phyloP scores from a whole-genome alignment of 768 basidiomycete species.

The Xerocomus brunneocitrinus region DNA sequence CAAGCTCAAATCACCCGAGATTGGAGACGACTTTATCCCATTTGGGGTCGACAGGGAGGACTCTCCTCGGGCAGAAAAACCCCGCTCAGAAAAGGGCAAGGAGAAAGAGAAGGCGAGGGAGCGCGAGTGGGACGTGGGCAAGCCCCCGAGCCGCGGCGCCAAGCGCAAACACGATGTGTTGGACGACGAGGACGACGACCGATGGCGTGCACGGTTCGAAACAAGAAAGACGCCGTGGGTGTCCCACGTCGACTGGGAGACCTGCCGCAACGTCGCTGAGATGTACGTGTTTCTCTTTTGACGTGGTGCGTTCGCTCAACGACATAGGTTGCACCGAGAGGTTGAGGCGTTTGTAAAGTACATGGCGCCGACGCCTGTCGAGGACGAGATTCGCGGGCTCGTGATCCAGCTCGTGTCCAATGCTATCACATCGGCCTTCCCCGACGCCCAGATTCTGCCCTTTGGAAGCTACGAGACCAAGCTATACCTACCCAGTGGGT shows the following conservation, averaged over 20 bases:
- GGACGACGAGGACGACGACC: slow-evolving; percentile 41
- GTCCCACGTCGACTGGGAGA: slow-evolving; percentile 62
- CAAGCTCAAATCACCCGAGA: slow-evolving; percentile 9
- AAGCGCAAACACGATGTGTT: slow-evolving; percentile 47
- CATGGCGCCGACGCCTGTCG: slow-evolving; percentile 80
- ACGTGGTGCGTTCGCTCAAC: neutral
- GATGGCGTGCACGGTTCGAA: slow-evolving; percentile 43
- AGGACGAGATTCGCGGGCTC: slow-evolving; percentile 80
- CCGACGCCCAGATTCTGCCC: slow-evolving; percentile 75
- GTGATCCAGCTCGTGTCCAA: slow-evolving; percentile 66
- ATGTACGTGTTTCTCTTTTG: slow-evolving; percentile 50
- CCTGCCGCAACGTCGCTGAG: slow-evolving; percentile 75
- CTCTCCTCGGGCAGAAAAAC: slow-evolving; percentile 4
- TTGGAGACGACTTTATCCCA: slow-evolving; percentile 33
- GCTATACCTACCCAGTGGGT: slow-evolving; percentile 91
- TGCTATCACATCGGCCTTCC: slow-evolving; percentile 61
- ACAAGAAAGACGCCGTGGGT: slow-evolving; percentile 69
- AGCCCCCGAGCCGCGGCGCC: slow-evolving; percentile 21
- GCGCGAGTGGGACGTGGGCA: slow-evolving; percentile 42
- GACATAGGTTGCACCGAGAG: slow-evolving; percentile 74
- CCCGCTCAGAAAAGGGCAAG: slow-evolving; percentile 14
- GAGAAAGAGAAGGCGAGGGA: slow-evolving; percentile 21
- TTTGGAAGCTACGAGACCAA: slow-evolving; percentile 95
- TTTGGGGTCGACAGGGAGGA: slow-evolving; percentile 16
- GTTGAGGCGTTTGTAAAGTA: slow-evolving; percentile 81